These are phyloP conservation scores for Iris pallida DNA, from an alignment of 116 monocot species.

Conservation along the genomic window DNA sequence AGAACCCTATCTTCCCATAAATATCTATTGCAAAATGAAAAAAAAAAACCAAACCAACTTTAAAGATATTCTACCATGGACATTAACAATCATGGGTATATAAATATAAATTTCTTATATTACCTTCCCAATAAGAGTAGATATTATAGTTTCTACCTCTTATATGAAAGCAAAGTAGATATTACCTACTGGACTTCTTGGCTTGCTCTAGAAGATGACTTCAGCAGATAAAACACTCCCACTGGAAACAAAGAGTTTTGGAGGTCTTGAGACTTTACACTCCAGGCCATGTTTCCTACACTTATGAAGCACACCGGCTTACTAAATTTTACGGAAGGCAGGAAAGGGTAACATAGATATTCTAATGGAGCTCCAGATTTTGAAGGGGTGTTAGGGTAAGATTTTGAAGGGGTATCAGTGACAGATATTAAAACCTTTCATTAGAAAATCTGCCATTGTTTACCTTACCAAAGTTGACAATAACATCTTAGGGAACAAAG, in stretches of 20 bases:
- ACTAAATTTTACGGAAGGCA: too few relatives aligned
- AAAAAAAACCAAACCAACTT: neutral
- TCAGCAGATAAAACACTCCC: constrained; percentile 57
- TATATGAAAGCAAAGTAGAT: constrained; percentile 61
- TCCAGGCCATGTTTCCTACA: constrained; percentile 67
- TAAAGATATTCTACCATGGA: neutral
- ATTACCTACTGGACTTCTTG: constrained; percentile 75
- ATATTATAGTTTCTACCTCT: constrained; percentile 64
- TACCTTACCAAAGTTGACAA: too few relatives aligned
- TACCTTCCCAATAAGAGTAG: constrained; percentile 65
- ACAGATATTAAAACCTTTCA: too few relatives aligned
- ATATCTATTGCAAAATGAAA: constrained; percentile 4
- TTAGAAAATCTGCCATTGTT: too few relatives aligned
- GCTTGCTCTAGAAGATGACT: constrained; percentile 63
- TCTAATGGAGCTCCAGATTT: too few relatives aligned
- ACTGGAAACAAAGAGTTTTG: constrained; percentile 40
- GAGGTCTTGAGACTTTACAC: constrained; percentile 51
- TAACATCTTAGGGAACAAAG: too few relatives aligned
- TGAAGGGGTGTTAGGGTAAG: too few relatives aligned
- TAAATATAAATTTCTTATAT: neutral
- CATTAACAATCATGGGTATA: neutral
- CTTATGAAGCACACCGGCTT: too few relatives aligned
- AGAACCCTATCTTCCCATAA: constrained; percentile 30
- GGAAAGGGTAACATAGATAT: too few relatives aligned
- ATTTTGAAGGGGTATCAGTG: too few relatives aligned